Base-by-base conservation (phyloP, 306 rosid genomes). In the Vicia sativa region DNA sequence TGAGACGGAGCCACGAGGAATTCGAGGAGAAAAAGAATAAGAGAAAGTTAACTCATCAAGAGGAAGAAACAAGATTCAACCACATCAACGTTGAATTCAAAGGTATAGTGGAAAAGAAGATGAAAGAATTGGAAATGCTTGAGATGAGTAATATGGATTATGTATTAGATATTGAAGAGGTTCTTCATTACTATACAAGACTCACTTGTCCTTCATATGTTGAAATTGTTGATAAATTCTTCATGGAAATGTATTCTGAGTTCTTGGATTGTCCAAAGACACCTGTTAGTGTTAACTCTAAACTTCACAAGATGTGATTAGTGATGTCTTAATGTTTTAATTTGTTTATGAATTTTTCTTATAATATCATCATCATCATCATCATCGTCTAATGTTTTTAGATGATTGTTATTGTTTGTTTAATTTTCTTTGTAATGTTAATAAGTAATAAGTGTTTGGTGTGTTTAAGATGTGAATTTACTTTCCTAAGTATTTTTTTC, bases 151-250 rank as follows among this genome's bases (percentile, higher is more conserved):
- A 90, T 81, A 87, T 86, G 64, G 95, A 93, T 74, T 86, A 90
- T 85, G 56, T 71, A 21, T 39, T 90, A 71, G 97, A 90, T 80
- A 87, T 93, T 54, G 87, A 93, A 74, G 99, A 93, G 79, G 81
- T 83, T 70, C 88, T 88, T 70, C 95, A 93, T 72, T 93, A 93
- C 71, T 93, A 93, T 42, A 90, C 96, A 49, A 78, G 89, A 9
- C 86, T 93, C 54, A 84, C 87, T 58, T 93, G 86, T 68, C 96
- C 99, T 1, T 68, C 78, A 4, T 93, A 85, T 66, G 76, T 90
- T 26, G 89, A 93, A 60, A 87, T 93, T 42, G 89, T 93, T 3
- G 97, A 93, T 70, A 79, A 63, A 43, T 90, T 93, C 71, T 88
- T 93, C 84, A 48, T 85, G 81, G 89, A 93, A 11, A 78, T 87